phyloP scores from a whole-genome alignment of 1,284 basidiomycete species.

The Athelia psychrophila region DNA sequence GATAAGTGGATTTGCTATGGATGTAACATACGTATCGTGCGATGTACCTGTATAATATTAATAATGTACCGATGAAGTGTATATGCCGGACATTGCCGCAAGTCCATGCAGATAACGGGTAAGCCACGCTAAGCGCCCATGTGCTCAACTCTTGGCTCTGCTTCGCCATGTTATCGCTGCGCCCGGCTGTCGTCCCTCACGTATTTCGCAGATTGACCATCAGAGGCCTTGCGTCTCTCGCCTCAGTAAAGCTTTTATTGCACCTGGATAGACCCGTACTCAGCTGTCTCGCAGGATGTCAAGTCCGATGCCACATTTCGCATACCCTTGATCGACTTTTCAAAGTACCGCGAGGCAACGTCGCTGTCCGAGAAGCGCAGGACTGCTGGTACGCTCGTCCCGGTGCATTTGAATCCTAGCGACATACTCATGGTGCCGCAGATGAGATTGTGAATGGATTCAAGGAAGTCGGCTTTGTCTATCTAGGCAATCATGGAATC shows the following conservation, averaged over 20 bases:
- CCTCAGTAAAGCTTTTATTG: neutral
- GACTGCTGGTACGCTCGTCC: conserved; percentile 25
- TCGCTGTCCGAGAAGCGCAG: conserved; percentile 54
- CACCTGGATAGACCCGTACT: neutral
- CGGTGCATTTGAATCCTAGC: neutral
- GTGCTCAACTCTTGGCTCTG: too few species aligned
- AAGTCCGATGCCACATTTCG: conserved; percentile 30
- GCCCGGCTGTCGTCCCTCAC: too few species aligned
- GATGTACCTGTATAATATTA: neutral
- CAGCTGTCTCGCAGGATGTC: neutral
- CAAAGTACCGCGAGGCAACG: conserved; percentile 53
- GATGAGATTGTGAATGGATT: conserved; percentile 73
- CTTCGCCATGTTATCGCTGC: too few species aligned
- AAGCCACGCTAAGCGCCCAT: too few species aligned
- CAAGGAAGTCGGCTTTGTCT: conserved; percentile 76
- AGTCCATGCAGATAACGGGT: neutral
- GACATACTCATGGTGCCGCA: conserved; percentile 20
- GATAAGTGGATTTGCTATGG: neutral
- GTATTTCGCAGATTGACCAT: too few species aligned
- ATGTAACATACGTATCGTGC: neutral
- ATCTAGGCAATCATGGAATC: conserved; percentile 70
- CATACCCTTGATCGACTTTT: conserved; percentile 80
- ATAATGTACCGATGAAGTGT: too few species aligned
- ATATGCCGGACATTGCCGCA: too few species aligned
- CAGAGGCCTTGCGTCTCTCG: neutral